Base-by-base conservation (phyloP, 192 early-diverging fungal genomes). In the Mortierella alpina region DNA sequence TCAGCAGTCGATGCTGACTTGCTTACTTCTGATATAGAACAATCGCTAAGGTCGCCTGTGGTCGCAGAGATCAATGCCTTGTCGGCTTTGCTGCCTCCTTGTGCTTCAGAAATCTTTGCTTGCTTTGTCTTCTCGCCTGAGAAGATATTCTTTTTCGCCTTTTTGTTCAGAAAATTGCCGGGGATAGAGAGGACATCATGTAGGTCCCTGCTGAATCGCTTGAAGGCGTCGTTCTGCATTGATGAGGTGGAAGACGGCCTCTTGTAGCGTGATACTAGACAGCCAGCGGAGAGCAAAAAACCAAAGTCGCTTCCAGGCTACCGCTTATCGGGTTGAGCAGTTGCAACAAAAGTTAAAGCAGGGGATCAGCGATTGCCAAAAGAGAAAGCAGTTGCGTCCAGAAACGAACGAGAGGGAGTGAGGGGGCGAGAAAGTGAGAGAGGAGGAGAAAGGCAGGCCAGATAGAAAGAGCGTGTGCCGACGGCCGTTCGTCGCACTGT, bases 161-260 rank as follows among this genome's bases (percentile, higher is more conserved):
- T 46, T 14, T 68, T 80, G 63, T 56, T 68, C 40, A 72, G 41
- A 41, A 68, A 69, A 48, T 49, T 51, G 7, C 31, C 65, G 12
- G 70, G 59, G 31, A 72, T 68, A 2, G 68, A 65, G 15, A 80
- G 53, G 31, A 42, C 76, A 2, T 53, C 70, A 7, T 67, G 65
- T n/a, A 72, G 47, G 31, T 76, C 74, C 74, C 55, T 76, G 11
- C 74, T 65, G 48, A 76, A 64, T 17, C 49, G 39, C 58, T 63
- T 80, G 70, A 80, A 72, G 11, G 69, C 18, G 23, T 68, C 77
- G 77, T 68, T 61, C 49, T 80, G 70, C 77, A 80, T 80, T 65
- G 60, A 12, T 31, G 31, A 31, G 31, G 3, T 31, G 31, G 31
- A 31, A 31, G 31, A 51, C 13, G 2, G 50, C 50, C 50, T 31